These are phyloP conservation scores for Paracamarosporium sp. DNA, from an alignment of 2,329 filamentous ascomycete genomes.

Conservation along the genomic window DNA sequence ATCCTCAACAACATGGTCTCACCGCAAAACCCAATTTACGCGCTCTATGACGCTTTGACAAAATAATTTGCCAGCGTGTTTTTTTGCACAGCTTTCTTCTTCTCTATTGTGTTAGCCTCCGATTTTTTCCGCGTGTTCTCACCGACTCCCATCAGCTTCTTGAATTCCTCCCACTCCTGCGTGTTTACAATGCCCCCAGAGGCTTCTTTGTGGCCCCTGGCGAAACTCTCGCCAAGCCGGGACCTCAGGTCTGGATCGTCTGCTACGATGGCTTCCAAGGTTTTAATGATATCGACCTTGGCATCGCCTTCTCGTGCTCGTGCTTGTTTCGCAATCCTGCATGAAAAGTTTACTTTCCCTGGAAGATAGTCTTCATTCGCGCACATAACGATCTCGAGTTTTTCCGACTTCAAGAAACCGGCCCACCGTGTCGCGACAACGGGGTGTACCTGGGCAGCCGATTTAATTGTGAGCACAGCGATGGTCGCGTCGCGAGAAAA, in stretches of 20 bases:
- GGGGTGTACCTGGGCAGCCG: slow-evolving; percentile 68
- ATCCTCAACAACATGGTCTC: not conserved
- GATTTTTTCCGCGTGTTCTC: slow-evolving; percentile 57
- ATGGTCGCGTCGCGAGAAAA: slow-evolving; percentile 69
- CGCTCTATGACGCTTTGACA: slow-evolving; percentile 16
- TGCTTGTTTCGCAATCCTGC: slow-evolving; percentile 66
- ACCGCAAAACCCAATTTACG: not conserved
- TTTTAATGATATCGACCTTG: slow-evolving; percentile 69
- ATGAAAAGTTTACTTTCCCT: slow-evolving; percentile 71
- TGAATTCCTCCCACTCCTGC: slow-evolving; percentile 70
- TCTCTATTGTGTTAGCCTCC: slow-evolving; percentile 40
- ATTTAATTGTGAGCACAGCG: slow-evolving; percentile 68
- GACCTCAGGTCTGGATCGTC: slow-evolving; percentile 47
- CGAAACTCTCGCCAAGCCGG: slow-evolving; percentile 68
- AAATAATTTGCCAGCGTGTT: slow-evolving; percentile 45
- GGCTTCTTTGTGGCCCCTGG: slow-evolving; percentile 71
- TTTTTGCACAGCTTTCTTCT: slow-evolving; percentile 28
- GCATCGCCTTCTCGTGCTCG: slow-evolving; percentile 54
- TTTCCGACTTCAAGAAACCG: slow-evolving; percentile 63
- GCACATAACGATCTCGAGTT: slow-evolving; percentile 69
- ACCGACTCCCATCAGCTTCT: slow-evolving; percentile 64
- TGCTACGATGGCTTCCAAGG: slow-evolving; percentile 60
- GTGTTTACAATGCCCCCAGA: slow-evolving; percentile 68
- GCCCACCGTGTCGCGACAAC: slow-evolving; percentile 73
- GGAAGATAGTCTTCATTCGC: slow-evolving; percentile 71